Evolutionary conservation across 2,329 filamentous ascomycete species (phyloP).

Genomic region (Fusarium sp.): DNA sequence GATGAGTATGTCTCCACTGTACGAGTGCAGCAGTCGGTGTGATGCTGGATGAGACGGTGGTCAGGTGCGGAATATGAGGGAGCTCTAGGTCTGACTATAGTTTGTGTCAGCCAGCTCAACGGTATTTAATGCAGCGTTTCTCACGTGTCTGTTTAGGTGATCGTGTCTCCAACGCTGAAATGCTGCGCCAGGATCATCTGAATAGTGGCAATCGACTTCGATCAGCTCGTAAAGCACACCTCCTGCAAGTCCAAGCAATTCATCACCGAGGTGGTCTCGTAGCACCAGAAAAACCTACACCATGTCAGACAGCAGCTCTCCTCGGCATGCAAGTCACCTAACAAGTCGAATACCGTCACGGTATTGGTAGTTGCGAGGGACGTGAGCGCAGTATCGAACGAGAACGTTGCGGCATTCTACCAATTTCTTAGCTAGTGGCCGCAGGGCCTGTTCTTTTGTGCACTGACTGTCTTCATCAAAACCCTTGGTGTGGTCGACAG

Average conservation of each 20-base stretch:
- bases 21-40: conserved; percentile 53
- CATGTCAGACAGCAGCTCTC: background rate
- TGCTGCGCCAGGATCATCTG: conserved; percentile 58
- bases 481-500: background rate
- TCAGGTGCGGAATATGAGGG: conserved; percentile 60
- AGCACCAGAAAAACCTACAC: conserved; percentile 55
- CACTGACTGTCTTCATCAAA: conserved; percentile 44
- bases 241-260: conserved; percentile 56
- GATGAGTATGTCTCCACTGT: conserved; percentile 52
- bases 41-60: conserved; percentile 56
- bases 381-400: conserved; percentile 56
- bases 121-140: conserved; percentile 6
- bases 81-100: conserved; percentile 56
- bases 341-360: conserved; percentile 58
- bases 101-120: conserved; percentile 1
- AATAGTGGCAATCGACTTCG: conserved; percentile 57
- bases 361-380: conserved; percentile 60
- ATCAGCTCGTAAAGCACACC: conserved; percentile 61
- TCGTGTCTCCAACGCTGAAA: conserved; percentile 60
- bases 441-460: background rate
- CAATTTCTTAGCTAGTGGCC: background rate
- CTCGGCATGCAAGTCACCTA: conserved; percentile 12
- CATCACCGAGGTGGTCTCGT: conserved; percentile 58
- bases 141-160: conserved; percentile 57
- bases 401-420: conserved; percentile 60